These are phyloP conservation scores for Lactarius sanguifluus DNA, from an alignment of 768 basidiomycete species.

Conservation along the genomic window DNA sequence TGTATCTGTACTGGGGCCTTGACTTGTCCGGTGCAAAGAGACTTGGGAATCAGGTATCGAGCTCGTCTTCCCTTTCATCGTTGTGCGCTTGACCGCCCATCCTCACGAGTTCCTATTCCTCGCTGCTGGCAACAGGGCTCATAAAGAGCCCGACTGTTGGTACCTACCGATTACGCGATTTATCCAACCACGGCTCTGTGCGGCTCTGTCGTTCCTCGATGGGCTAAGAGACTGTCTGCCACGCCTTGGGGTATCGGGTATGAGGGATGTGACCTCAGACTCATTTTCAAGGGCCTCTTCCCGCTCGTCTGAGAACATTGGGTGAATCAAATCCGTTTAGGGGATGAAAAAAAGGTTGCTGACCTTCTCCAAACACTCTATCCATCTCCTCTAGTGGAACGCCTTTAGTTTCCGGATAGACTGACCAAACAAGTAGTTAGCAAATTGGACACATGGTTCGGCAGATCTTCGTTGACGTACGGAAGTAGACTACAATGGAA, in stretches of 20 bases:
- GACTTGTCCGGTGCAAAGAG: conserved; percentile 4
- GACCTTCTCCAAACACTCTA: conserved; percentile 84
- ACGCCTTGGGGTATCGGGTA: conserved; percentile 42
- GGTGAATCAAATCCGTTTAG: neutral
- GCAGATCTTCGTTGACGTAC: conserved; percentile 37
- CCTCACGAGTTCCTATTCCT: conserved; percentile 61
- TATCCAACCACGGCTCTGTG: conserved; percentile 46
- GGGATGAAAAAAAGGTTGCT: conserved; percentile 13
- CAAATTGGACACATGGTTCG: neutral
- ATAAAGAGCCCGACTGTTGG: conserved; percentile 43
- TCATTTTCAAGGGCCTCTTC: conserved; percentile 68
- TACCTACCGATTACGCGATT: conserved; percentile 48
- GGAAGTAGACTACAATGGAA: conserved; percentile 60
- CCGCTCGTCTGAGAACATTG: conserved; percentile 39
- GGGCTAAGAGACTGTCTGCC: conserved; percentile 40
- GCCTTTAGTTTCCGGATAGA: conserved; percentile 86
- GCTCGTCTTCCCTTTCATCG: conserved; percentile 34
- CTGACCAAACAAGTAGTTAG: conserved; percentile 38
- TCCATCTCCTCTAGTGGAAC: conserved; percentile 92
- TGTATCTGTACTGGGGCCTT: conserved; percentile 5
- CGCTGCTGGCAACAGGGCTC: conserved; percentile 47
- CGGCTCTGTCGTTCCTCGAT: conserved; percentile 31
- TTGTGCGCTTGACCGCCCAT: conserved; percentile 41
- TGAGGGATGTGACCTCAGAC: conserved; percentile 58
- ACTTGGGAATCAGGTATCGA: conserved; percentile 14